Percentiles rank a stretch among this genome's conserved stretches.
phyloP scores from a whole-genome alignment of 2,329 filamentous ascomycete genomes.

The Thelonectria blattea region DNA sequence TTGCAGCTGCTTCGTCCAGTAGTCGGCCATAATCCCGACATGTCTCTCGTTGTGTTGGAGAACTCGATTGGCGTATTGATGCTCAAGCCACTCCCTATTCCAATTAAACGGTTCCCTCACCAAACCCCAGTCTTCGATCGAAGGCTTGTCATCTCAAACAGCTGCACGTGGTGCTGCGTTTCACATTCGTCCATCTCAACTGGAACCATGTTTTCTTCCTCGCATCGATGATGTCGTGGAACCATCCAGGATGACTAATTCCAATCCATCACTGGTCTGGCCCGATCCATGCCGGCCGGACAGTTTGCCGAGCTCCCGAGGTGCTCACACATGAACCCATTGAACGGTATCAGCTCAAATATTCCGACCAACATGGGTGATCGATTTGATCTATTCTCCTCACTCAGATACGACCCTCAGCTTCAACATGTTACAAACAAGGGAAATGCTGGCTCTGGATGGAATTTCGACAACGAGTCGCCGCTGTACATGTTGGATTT shows the following conservation, averaged over 20 bases:
- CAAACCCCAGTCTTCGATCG: neutral
- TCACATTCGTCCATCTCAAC: neutral
- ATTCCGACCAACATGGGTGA: slow-evolving; percentile 41
- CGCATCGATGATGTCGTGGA: neutral
- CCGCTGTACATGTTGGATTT: slow-evolving; percentile 81
- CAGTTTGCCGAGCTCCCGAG: slow-evolving; percentile 9
- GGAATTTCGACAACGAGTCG: slow-evolving; percentile 59
- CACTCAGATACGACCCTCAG: slow-evolving; percentile 71
- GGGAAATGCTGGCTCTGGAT: slow-evolving; percentile 52
- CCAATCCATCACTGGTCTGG: neutral
- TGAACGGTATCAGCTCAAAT: neutral
- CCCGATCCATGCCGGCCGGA: neutral
- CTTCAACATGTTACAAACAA: slow-evolving; percentile 54
- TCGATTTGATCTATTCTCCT: slow-evolving; percentile 70
- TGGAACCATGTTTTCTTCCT: neutral
- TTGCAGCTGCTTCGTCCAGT: neutral
- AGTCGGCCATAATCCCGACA: slow-evolving; percentile 6
- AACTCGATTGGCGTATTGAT: neutral
- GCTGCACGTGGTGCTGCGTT: neutral
- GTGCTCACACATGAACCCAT: neutral
- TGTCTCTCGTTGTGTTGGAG: neutral
- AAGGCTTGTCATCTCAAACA: neutral
- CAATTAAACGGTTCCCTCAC: neutral
- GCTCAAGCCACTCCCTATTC: neutral
- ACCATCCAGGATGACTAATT: slow-evolving; percentile 12